Evolutionary conservation across 345 rosid species (phyloP), one percentile per base, ranked within the genome.

Genomic region (Excoecaria agallocha): DNA sequence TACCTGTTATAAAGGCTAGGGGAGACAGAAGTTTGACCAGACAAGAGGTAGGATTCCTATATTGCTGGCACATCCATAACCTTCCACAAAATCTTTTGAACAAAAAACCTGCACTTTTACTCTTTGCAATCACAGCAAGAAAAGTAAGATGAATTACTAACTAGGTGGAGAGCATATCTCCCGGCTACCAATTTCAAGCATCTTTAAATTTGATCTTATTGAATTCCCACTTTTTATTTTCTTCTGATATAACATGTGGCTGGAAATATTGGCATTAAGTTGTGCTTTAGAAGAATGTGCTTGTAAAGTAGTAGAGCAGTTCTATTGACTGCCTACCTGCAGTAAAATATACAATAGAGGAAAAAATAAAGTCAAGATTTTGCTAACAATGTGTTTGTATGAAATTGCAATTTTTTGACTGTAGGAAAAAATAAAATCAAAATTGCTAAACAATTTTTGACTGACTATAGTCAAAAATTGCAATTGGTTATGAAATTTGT

Each of bases 1-100:
- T 75, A 30, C 82, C 82, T 61, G 71, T 79, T 22, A 70, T 75
- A 4, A 79, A 71, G 76, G 82, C 82, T 22, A 75, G 73, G 64
- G 70, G 76, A 51, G 82, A 79, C 30, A 79, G 68, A 52, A 70
- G 63, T 60, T 75, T 79, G 76, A 79, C 79, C 0, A 66, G 79
- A 68, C 82, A 75, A 76, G 82, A 79, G 82, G 82, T 79, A 75
- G 22, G 60, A 25, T 58, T n/a, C 25, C 59, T 20, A 24, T 68
- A 43, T 62, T 65, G 70, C 39, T 22, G 37, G 69, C 69, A 37
- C 12, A 39, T 41, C 9, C 11, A 20, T 79, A 74, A 41, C 69
- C 12, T 63, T 51, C 66, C 17, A 35, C 48, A 11, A 24, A 76
- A 39, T 70, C 63, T 30, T 8, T 77, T 64, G 35, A 65, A 41